Base-by-base conservation (phyloP, 257 asterid species). In the Capsicum chinense region DNA sequence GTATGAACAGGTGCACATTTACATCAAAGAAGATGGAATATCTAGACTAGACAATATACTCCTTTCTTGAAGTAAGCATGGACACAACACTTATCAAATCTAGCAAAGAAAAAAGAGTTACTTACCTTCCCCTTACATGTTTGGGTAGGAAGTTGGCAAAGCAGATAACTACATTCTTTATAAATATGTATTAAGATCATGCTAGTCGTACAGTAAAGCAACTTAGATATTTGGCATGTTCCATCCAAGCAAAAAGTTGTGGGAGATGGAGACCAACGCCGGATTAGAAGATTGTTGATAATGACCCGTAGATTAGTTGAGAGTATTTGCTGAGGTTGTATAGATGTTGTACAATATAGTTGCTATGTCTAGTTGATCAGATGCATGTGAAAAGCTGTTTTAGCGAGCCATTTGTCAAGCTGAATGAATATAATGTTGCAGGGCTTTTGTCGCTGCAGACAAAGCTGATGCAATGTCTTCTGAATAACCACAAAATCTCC, bases 401-500 rank as follows among this genome's bases (percentile, higher is more conserved):
- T 89, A 95, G 97, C 98, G 89, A 90, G 90, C 92, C 91, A 88
- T 83, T 90, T 89, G 88, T 88, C 92, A 90, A 87, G 91, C 91
- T 88, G 90, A 88, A 85, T 86, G 91, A 88, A 83, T 88, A 83
- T 87, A 84, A 84, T 93, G 99, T 97, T 94, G 98, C 93, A 91
- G 91, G 94, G 94, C 99, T 95, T 92, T 97, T 97, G 90, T 92
- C 88, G 95, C 95, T 92, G 95, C 97, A 93, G 94, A 93, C 95
- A 94, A 84, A 88, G 98, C 97, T 95, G 97, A 91, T 87, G 94
- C 94, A 93, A 92, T 91, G 88, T 90, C 93, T 95, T 97, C 99
- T 97, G 98, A 93, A 97, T 89, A 91, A 92, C 95, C 98, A 94
- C 91, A 94, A 93, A 93, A 94, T 94, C 97, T 95, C 91, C 95